Evolutionary conservation across 306 rosid species (phyloP).

Genomic region (Cicer chorassanicum): DNA sequence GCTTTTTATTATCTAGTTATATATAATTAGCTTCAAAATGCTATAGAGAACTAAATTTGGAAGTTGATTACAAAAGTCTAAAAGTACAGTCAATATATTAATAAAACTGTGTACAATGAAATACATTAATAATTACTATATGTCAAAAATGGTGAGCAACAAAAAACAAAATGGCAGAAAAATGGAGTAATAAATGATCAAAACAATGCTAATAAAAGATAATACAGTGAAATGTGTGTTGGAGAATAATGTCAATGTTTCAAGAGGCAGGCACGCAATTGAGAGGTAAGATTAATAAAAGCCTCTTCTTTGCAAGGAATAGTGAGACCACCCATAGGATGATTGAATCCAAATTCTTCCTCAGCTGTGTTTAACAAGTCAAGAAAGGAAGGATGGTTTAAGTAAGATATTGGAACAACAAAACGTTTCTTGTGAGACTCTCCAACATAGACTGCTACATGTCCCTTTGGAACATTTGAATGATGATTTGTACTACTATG

Average conservation of each 20-base stretch:
- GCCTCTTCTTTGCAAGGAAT: constrained; percentile 79
- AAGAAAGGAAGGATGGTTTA: constrained; percentile 70
- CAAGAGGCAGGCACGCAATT: constrained; percentile 46
- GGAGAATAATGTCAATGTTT: not conserved
- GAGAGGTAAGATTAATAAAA: constrained; percentile 67
- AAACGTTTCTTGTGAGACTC: constrained; percentile 64
- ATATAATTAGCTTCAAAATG: too few relatives aligned
- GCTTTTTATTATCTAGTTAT: too few relatives aligned
- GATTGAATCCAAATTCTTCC: constrained; percentile 77
- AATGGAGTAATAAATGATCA: not conserved
- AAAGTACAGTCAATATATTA: not conserved
- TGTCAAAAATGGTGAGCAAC: constrained; percentile 16
- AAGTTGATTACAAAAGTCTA: not conserved
- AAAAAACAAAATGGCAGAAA: constrained; percentile 5
- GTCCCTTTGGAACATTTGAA: constrained; percentile 69
- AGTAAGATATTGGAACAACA: constrained; percentile 70
- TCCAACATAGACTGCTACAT: constrained; percentile 74
- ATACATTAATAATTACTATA: constrained; percentile 1
- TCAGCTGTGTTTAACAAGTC: constrained; percentile 62
- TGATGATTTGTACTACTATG: constrained; percentile 47
- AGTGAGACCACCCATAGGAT: constrained; percentile 76
- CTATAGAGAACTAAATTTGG: too few relatives aligned
- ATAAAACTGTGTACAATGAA: constrained; percentile 22
- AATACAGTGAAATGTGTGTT: too few relatives aligned
- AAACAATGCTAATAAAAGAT: too few relatives aligned